phyloP scores from a whole-genome alignment of 371 early-diverging fungal genomes.

The Rhizopus delemar region DNA sequence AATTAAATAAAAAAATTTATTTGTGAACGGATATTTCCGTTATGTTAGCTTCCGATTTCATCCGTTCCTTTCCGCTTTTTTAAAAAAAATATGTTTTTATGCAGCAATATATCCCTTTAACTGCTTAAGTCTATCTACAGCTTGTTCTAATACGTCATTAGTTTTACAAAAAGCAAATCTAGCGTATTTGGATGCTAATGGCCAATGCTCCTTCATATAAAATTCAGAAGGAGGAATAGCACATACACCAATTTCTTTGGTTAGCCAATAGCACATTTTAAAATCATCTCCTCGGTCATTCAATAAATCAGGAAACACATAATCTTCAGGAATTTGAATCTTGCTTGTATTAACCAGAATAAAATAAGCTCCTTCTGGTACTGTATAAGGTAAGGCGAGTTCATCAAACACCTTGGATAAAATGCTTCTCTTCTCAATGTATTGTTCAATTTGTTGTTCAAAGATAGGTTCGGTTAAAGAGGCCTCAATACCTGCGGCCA shows the following conservation, averaged over 20 bases:
- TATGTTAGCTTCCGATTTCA: neutral
- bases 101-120: conserved; percentile 59
- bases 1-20: neutral
- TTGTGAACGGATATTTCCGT: conserved; percentile 2
- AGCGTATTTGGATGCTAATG: conserved; percentile 74
- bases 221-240: conserved; percentile 94
- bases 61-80: neutral
- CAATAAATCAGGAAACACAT: conserved; percentile 64
- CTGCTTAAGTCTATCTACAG: conserved; percentile 68
- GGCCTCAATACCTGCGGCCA: conserved; percentile 76
- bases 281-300: conserved; percentile 72
- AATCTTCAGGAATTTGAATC: conserved; percentile 67
- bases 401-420: conserved; percentile 73
- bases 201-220: conserved; percentile 72
- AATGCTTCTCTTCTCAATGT: conserved; percentile 73
- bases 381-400: conserved; percentile 74
- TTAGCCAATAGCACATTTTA: conserved; percentile 84
- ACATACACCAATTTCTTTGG: conserved; percentile 88
- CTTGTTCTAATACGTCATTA: conserved; percentile 79
- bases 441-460: conserved; percentile 65
- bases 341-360: conserved; percentile 81
- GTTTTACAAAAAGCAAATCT: conserved; percentile 96
- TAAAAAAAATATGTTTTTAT: neutral
- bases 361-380: conserved; percentile 94
- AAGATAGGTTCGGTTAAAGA: conserved; percentile 69